These are phyloP conservation scores for Larix kaempferi DNA, from an alignment of 75 land plant genomes.

Conservation along the genomic window DNA sequence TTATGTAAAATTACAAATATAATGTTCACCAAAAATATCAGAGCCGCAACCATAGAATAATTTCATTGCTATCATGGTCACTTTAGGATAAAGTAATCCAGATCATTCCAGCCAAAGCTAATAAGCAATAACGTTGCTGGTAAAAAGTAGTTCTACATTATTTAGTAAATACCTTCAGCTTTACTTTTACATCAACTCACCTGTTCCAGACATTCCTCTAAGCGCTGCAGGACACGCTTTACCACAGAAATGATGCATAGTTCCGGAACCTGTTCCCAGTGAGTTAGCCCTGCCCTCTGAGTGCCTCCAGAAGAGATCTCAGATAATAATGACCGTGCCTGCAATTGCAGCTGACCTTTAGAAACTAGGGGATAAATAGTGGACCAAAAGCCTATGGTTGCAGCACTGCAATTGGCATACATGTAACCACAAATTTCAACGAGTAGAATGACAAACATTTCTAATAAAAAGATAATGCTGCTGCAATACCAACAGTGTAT, in stretches of 20 bases:
- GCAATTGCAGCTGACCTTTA: constrained; percentile 12
- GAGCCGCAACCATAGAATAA: not conserved
- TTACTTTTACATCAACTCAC: constrained; percentile 26
- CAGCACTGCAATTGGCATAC: not conserved
- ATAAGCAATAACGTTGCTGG: not conserved
- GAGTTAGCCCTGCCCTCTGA: constrained; percentile 53
- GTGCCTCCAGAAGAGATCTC: constrained; percentile 70
- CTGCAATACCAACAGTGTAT: no score
- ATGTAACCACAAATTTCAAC: no score
- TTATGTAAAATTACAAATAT: not conserved
- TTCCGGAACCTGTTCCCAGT: constrained; percentile 81
- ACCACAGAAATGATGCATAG: constrained; percentile 62
- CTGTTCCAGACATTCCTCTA: constrained; percentile 76
- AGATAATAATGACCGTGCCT: constrained; percentile 79
- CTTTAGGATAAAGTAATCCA: not conserved
- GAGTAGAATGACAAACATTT: no score
- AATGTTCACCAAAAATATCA: no score
- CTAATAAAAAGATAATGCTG: no score
- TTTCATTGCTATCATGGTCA: not conserved
- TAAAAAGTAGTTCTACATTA: not conserved
- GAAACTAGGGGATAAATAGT: not conserved
- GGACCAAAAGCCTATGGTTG: not conserved
- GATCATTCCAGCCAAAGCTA: not conserved
- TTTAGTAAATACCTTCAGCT: not conserved
- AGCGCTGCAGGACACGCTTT: constrained; percentile 65